Base-by-base conservation (phyloP, 495 filamentous ascomycete genomes). In the Xylaria castorea region DNA sequence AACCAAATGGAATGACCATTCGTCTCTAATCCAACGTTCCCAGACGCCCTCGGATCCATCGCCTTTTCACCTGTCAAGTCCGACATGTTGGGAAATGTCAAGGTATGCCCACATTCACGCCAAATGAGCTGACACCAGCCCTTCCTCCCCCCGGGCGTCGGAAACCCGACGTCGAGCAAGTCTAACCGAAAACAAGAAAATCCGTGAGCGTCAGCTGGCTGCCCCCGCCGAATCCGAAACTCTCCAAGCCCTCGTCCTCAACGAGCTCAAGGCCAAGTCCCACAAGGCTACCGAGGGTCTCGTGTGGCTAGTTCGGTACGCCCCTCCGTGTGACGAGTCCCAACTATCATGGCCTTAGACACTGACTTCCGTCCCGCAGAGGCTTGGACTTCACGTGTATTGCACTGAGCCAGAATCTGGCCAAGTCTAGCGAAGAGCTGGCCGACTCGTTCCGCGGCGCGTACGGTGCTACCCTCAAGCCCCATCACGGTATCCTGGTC, bases 321-420 rank as follows among this genome's bases (percentile, higher is more conserved):
- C 27, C 69, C 32, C 27, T 25, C 62, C 50, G 36, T 63, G 42
- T 60, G 36, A 42, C 64, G 40, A 38, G 68, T 18, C 36, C 58
- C 20, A 38, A 32, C 22, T 4, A 32, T 36, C 58, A 34, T 71
- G 3, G 5, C 0, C 55, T 20, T 38, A 68, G 44, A 62, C 42
- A 64, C 63, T 69, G 22, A 58, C 63, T 64, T 12, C 32, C 55
- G 46, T 32, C 22, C 44, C 27, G 71, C 77, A 97, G 95, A 58
- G 95, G 93, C 58, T 91, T 98, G 79, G 92, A 97, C 71, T 98
- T 99, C 86, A 98, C 95, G 40, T 87, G 90, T 76, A 87, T 93
- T 78, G 92, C 92, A 66, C 92, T 99, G 50, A 90, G 90, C 78
- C 86, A 90, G 76, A 98, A 96, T 85, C 74, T 93, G 71, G 78